Evolutionary conservation across 2,329 filamentous ascomycete genomes (phyloP), one percentile per base, ranked within the genome.

Genomic region (Nemania abortiva): DNA sequence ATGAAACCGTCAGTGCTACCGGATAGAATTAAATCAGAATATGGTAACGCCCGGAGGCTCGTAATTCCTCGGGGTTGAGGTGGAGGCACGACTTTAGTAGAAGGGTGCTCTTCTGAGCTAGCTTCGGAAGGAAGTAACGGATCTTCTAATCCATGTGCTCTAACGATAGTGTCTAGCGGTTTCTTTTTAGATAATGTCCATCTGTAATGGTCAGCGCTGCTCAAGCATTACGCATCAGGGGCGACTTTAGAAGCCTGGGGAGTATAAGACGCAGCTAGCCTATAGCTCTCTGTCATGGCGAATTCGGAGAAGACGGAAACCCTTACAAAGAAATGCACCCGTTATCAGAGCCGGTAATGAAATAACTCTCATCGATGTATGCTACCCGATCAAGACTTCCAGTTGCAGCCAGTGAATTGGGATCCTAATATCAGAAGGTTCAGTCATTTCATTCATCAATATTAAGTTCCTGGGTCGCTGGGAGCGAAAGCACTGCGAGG

Each of bases 1-100:
- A 99, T 86, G 80, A 89, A 90, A 2, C 96, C 96, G 78, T 97
- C 96, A 95, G 95, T 99, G 81, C 94, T 97, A 37, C 95, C 96
- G 73, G 91, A 97, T 59, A 99, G 85, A 65, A 99, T 89, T 59
- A 97, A 84, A 77, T 99, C 94, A 5, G 94, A 95, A 79, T 95
- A 98, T 0, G 96, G 95, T 57, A 99, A 87, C 0, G 93, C 92
- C 57, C 90, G 86, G 52, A 99, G 84, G 6, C 95, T 95, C 0
- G 96, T 99, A 79, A 99, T 96, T 87, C 92, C 97, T 77, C 95
- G 87, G 11, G 96, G 93, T 73, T 91, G 88, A 1, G 91, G 88
- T 24, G 87, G 82, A 52, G 91, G 85, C 55, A 91, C 62, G n/a
- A 62, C 84, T n/a, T 85, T 83, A 1, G 84, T 84, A 64, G 89